Conservation (phyloP, 345 rosid genomes). For the Dimocarpus longan region DNA sequence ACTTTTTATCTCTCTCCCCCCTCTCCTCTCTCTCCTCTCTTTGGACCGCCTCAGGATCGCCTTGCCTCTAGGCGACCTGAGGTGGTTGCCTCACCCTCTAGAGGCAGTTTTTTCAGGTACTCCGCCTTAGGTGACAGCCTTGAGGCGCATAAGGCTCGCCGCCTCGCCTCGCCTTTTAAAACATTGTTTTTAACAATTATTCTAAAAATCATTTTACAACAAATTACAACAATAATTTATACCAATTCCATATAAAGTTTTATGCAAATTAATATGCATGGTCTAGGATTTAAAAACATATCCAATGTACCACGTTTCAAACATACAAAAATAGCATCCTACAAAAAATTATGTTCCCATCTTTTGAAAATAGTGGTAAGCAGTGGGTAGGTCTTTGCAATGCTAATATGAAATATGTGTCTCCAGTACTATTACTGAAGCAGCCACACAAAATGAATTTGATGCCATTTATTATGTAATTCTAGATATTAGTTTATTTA, state of each 20-base stretch:
- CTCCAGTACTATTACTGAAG: not conserved
- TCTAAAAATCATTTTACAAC: not conserved
- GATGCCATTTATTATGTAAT: not conserved
- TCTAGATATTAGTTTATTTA: not conserved
- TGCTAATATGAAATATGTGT: not conserved
- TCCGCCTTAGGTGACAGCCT: too few species aligned
- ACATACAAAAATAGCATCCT: not conserved
- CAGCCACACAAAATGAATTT: not conserved
- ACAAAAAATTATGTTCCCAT: not conserved
- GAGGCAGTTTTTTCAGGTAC: too few species aligned
- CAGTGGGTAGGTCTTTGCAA: not conserved
- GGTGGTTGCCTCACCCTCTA: too few species aligned
- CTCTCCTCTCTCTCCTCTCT: too few species aligned
- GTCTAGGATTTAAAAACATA: not conserved
- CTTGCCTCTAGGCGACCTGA: too few species aligned
- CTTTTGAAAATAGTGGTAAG: not conserved
- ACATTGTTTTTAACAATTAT: too few species aligned
- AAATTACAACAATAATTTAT: not conserved
- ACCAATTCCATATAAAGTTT: not conserved
- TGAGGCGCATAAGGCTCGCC: too few species aligned
- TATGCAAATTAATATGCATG: not conserved
- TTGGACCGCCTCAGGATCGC: too few species aligned
- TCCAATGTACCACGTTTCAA: not conserved
- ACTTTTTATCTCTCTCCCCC: too few species aligned
- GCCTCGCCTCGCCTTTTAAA: too few species aligned